Evolutionary conservation across 192 early-diverging fungal genomes (phyloP), one percentile per base, ranked within the genome.

Genomic region (Borealophlyctis nickersoniae): DNA sequence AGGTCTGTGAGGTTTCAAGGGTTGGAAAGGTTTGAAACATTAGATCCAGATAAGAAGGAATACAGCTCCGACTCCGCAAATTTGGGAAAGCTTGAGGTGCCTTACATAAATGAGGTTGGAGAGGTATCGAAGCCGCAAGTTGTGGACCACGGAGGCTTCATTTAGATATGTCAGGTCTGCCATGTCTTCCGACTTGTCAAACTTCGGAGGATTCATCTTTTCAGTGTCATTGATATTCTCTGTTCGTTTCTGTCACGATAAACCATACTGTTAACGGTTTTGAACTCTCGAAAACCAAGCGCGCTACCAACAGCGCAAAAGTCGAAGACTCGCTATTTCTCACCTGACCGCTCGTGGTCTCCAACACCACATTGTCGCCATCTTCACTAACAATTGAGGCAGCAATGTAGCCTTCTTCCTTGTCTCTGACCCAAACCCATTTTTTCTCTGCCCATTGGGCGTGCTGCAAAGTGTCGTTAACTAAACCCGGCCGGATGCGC

Each of bases 191-290:
- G 90, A 92, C 69, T 89, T 90, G 71, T 99, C 96, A 69, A 99
- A 99, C 77, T 99, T 98, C 62, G 96, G 96, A 57, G 96, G 96
- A 56, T 99, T 99, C 91, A 98, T 95, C 74, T 96, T 95, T 59
- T 95, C 87, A 5, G 89, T 90, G 49, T 87, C 89, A 70, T 88
- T 91, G 59, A 88, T 79, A 69, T 85, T 84, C 54, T 94, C 86
- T 2, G 77, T 77, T 52, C 80, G 76, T 71, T 89, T 86, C 86
- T 89, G 66, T n/a, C 7, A 45, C 19, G 39, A 7, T 19, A 45
- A 45, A 45, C 39, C 39, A 45, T n/a, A n/a, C n/a, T n/a, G n/a
- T n/a, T n/a, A n/a, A n/a, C n/a, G n/a, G n/a, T n/a, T n/a, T n/a
- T n/a, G n/a, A n/a, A n/a, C n/a, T n/a, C n/a, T n/a, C n/a, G n/a